These are phyloP conservation scores for Exutisphaerella laricina DNA, from an alignment of 2,329 filamentous ascomycete species.

Conservation along the genomic window DNA sequence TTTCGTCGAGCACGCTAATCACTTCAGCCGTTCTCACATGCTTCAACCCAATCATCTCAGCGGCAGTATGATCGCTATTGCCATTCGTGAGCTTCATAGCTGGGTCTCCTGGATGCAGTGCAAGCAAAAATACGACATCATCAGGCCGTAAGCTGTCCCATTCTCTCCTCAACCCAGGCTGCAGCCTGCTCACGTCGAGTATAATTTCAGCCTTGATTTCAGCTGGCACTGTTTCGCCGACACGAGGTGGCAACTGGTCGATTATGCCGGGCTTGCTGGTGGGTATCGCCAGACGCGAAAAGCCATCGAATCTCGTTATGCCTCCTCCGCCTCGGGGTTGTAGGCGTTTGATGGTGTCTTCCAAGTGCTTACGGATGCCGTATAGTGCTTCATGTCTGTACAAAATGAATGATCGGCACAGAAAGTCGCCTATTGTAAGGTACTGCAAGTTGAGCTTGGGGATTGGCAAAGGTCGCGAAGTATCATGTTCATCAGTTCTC, in stretches of 20 bases:
- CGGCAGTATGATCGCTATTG: constrained; percentile 44
- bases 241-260: constrained; percentile 74
- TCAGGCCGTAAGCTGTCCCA: constrained; percentile 85
- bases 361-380: constrained; percentile 85
- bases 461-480: constrained; percentile 77
- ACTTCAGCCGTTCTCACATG: constrained; percentile 78
- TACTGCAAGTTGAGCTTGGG: constrained; percentile 96
- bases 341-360: constrained; percentile 72
- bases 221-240: constrained; percentile 74
- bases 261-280: constrained; percentile 82
- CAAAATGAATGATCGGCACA: constrained; percentile 90
- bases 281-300: constrained; percentile 85
- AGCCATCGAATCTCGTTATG: constrained; percentile 67
- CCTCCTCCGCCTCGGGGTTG: constrained; percentile 63
- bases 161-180: constrained; percentile 68
- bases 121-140: constrained; percentile 83
- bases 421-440: constrained; percentile 85
- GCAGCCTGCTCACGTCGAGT: constrained; percentile 75
- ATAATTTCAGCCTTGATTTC: constrained; percentile 79
- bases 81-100: constrained; percentile 52
- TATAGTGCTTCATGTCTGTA: constrained; percentile 92
- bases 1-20: constrained; percentile 78
- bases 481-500: constrained; percentile 81
- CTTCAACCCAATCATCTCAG: constrained; percentile 59
- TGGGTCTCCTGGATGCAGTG: constrained; percentile 59